These are phyloP conservation scores for Termitomyces sp. DNA, from an alignment of 768 basidiomycete genomes.

Conservation along the genomic window DNA sequence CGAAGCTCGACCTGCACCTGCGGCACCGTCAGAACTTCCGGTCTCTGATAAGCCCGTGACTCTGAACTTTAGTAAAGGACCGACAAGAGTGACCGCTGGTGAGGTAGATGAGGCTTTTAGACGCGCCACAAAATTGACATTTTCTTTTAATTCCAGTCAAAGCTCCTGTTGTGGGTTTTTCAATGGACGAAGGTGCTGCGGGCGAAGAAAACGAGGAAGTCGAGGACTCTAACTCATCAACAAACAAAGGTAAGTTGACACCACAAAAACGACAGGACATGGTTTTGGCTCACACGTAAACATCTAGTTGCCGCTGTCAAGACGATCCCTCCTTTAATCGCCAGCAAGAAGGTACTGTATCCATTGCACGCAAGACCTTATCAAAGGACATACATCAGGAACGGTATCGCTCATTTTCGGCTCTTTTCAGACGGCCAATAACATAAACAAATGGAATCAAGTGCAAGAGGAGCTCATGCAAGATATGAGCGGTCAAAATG, in stretches of 20 bases:
- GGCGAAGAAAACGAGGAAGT: conserved; percentile 35
- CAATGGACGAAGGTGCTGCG: conserved; percentile 49
- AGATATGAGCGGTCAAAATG: conserved; percentile 22
- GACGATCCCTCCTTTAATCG: conserved; percentile 77
- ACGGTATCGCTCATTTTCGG: conserved; percentile 6
- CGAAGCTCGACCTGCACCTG: conserved; percentile 31
- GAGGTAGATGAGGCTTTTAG: background rate
- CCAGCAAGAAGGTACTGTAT: conserved; percentile 72
- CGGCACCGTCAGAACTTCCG: conserved; percentile 62
- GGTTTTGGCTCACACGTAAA: background rate
- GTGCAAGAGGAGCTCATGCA: conserved; percentile 83
- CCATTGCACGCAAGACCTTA: background rate
- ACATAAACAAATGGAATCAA: conserved; percentile 97
- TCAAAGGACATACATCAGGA: background rate
- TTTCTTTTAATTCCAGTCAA: conserved; percentile 21
- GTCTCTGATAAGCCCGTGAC: conserved; percentile 80
- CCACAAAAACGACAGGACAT: background rate
- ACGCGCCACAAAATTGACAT: background rate
- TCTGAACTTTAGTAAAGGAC: conserved; percentile 62
- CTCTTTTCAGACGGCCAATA: conserved; percentile 64
- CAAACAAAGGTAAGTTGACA: conserved; percentile 46
- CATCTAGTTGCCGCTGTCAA: conserved; percentile 39
- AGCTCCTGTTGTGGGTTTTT: conserved; percentile 56
- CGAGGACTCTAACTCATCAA: conserved; percentile 36
- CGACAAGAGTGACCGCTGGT: conserved; percentile 27